Evolutionary conservation across 257 asterid genomes (phyloP).

Genomic region (Agastache rugosa): DNA sequence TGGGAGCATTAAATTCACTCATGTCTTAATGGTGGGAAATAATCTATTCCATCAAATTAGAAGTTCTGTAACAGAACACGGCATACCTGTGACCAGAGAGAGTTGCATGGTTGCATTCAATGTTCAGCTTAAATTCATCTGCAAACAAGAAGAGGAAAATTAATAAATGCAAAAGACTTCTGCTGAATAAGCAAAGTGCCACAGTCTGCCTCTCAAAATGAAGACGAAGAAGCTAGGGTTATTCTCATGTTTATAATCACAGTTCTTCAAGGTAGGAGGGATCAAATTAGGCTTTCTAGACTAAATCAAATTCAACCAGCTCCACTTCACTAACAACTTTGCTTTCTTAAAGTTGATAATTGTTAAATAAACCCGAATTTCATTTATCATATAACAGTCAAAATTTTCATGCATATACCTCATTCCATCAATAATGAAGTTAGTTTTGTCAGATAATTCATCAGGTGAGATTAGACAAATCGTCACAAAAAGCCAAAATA

Average conservation of each 20-base stretch:
- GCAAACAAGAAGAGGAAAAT: slow-evolving; percentile 31
- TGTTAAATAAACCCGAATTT: neutral
- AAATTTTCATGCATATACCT: neutral
- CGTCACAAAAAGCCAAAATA: neutral
- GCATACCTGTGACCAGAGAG: slow-evolving; percentile 90
- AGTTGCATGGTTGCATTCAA: slow-evolving; percentile 99
- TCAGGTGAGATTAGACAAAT: neutral
- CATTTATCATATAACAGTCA: neutral
- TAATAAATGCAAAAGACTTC: neutral
- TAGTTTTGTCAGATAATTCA: neutral
- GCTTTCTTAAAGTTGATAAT: neutral
- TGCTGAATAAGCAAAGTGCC: neutral
- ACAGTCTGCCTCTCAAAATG: neutral
- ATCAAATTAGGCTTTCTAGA: neutral
- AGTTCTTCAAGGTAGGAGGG: neutral
- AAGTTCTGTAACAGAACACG: slow-evolving; percentile 15
- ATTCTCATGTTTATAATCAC: neutral
- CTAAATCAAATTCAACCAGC: no score
- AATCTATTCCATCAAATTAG: neutral
- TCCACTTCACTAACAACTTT: neutral
- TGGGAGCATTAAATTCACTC: neutral
- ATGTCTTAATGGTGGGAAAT: neutral
- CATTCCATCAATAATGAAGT: neutral
- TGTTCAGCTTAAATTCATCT: slow-evolving; percentile 93
- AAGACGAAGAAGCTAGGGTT: neutral